Conservation (phyloP, 2,329 filamentous ascomycete species). For the Dothideomycetes sp. region DNA sequence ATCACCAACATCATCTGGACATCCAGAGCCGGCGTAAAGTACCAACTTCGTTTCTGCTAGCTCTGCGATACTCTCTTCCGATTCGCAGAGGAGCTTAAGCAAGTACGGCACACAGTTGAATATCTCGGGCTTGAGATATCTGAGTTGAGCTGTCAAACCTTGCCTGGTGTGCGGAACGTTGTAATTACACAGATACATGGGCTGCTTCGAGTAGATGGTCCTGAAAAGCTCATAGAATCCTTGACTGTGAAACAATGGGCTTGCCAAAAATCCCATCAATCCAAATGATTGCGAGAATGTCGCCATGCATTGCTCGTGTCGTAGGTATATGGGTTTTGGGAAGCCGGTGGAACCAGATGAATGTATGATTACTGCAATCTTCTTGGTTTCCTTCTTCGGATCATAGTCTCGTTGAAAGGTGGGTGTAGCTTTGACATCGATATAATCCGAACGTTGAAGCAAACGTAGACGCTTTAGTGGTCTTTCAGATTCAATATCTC, state of each 20-base stretch:
- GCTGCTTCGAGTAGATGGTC: constrained; percentile 42
- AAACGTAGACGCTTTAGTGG: constrained; percentile 23
- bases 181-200: constrained; percentile 47
- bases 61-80: constrained; percentile 37
- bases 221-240: constrained; percentile 48
- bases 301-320: constrained; percentile 42
- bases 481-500: constrained; percentile 25
- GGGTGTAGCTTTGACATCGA: constrained; percentile 13
- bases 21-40: constrained; percentile 26
- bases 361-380: constrained; percentile 39
- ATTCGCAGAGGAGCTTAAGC: constrained; percentile 54
- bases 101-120: constrained; percentile 57
- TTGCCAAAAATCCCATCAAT: constrained; percentile 44
- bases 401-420: constrained; percentile 19
- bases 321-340: constrained; percentile 54
- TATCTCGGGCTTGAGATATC: constrained; percentile 35
- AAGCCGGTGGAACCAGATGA: constrained; percentile 51
- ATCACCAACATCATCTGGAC: constrained; percentile 28
- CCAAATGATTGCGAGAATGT: constrained; percentile 40
- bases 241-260: constrained; percentile 53
- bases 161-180: constrained; percentile 44
- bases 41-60: constrained; percentile 23
- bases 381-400: constrained; percentile 22
- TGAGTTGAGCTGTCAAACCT: constrained; percentile 23
- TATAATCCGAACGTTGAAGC: constrained; percentile 21